Evolutionary conservation across 2,329 filamentous ascomycete species (phyloP), one percentile per base, ranked within the genome.

Genomic region (Graphiopsis chlorocephala): DNA sequence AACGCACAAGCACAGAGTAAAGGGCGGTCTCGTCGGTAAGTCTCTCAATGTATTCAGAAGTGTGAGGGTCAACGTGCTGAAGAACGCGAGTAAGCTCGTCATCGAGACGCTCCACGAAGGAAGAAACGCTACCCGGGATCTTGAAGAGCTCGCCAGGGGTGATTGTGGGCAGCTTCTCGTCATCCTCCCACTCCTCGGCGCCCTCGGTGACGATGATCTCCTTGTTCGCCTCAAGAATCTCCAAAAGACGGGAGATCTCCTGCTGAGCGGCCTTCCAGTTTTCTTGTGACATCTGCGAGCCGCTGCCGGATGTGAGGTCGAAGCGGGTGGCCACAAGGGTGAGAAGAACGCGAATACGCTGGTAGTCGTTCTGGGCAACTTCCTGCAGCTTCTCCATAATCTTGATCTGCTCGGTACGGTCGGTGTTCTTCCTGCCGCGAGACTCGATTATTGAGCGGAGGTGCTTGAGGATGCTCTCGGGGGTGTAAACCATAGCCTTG

Each of bases 101-200:
- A 74, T 99, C 95, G 23, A 99, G 86, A 75, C 95, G 87, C 84
- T 99, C 95, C 33, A 96, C 88, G 75, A 94, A 96, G 0, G 95
- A 98, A 53, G 97, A 92, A 67, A 98, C 84, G 82, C 92, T 97
- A 75, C 95, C 96, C 23, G 95, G 92, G 65, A 99, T 87, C 82
- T 90, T 93, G 85, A 97, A 91, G 76, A 94, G 86, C 77, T 97
- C 89, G 68, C 88, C 91, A 25, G 85, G 79, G 64, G 86, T 86
- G 70, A 94, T 83, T 33, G 84, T 84, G 15, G 95, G 95, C 47
- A 88, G 86, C 84, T 97, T 98, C 73, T 99, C 96, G 71, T 99
- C 96, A 74, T 99, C 95, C 72, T 99, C 95, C 95, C 95, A 98
- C 80, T 99, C 95, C 77, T 99, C 95, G 25, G 92, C 95, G 71